A percentile compares a stretch with the other conserved stretches of the same genome.
Evolutionary conservation across 1,284 basidiomycete genomes (phyloP).

Genomic region (Irpex sp.): DNA sequence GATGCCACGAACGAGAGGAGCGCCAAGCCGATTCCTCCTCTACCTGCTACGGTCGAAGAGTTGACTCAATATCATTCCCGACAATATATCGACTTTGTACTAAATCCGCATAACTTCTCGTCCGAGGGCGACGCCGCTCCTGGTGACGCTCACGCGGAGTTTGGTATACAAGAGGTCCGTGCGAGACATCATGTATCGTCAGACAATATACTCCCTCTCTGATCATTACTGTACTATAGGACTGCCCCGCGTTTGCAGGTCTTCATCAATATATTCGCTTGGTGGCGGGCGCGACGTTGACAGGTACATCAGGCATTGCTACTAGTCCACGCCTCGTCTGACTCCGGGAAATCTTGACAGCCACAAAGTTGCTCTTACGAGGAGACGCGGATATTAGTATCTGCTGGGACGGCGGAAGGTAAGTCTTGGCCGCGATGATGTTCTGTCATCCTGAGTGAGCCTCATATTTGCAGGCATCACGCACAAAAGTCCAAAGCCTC

Average conservation of each 20-base stretch:
- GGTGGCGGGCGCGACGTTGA: slow-evolving; percentile 69
- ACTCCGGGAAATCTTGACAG: slow-evolving; percentile 41
- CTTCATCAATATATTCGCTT: slow-evolving; percentile 69
- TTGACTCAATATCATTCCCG: slow-evolving; percentile 54
- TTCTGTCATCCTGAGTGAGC: background rate
- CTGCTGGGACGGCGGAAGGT: slow-evolving; percentile 84
- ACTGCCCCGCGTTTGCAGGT: slow-evolving; percentile 75
- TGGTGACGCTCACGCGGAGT: slow-evolving; percentile 33
- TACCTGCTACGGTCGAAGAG: slow-evolving; percentile 45
- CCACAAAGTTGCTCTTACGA: slow-evolving; percentile 57
- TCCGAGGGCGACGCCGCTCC: slow-evolving; percentile 17
- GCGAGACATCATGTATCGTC: slow-evolving; percentile 3
- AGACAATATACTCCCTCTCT: background rate
- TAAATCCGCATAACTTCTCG: slow-evolving; percentile 31
- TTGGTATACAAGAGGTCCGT: slow-evolving; percentile 68
- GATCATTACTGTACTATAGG: slow-evolving; percentile 40
- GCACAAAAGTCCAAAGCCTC: slow-evolving; percentile 71
- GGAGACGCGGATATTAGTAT: slow-evolving; percentile 63
- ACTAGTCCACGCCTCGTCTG: background rate
- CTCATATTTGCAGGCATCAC: slow-evolving; percentile 55
- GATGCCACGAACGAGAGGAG: slow-evolving; percentile 18
- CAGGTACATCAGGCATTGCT: slow-evolving; percentile 14
- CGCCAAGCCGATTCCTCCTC: slow-evolving; percentile 49
- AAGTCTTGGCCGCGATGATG: slow-evolving; percentile 15
- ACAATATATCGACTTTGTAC: slow-evolving; percentile 54